Percentiles rank a stretch among this genome's conserved stretches.
These are phyloP conservation scores for Trichoderma endophyticum DNA, from an alignment of 2,329 filamentous ascomycete species.

Conservation along the genomic window DNA sequence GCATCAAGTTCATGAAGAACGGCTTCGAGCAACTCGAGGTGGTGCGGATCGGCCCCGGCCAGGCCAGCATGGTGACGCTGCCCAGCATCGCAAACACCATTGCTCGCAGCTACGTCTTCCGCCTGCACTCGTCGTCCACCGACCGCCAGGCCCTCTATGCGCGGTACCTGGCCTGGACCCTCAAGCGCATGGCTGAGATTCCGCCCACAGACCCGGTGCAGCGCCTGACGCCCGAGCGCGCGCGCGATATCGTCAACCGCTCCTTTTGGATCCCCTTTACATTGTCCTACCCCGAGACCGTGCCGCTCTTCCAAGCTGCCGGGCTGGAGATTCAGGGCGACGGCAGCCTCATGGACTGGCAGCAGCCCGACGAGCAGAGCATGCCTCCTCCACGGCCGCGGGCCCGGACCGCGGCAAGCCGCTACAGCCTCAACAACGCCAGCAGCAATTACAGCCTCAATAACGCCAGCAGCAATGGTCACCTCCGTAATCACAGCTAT, in stretches of 20 bases:
- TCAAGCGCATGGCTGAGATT: slow-evolving; percentile 30
- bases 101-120: slow-evolving; percentile 33
- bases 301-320: slow-evolving; percentile 30
- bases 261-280: slow-evolving; percentile 35
- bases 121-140: slow-evolving; percentile 21
- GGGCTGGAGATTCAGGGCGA: slow-evolving; percentile 28
- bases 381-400: background rate
- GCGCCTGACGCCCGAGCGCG: slow-evolving; percentile 21
- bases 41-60: slow-evolving; percentile 21
- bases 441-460: slow-evolving; percentile 1
- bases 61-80: slow-evolving; percentile 33
- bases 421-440: background rate
- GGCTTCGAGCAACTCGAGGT: slow-evolving; percentile 32
- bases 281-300: slow-evolving; percentile 28
- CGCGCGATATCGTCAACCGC: slow-evolving; percentile 24
- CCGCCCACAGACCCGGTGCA: slow-evolving; percentile 21
- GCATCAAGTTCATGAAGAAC: slow-evolving; percentile 34
- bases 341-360: slow-evolving; percentile 5
- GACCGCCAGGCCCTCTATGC: slow-evolving; percentile 26
- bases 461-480: background rate
- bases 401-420: background rate
- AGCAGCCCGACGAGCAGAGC: slow-evolving; percentile 3
- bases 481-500: background rate
- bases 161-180: slow-evolving; percentile 35
- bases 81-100: slow-evolving; percentile 34